Base-by-base conservation (phyloP, 768 basidiomycete genomes). In the Suillus tomentosus region DNA sequence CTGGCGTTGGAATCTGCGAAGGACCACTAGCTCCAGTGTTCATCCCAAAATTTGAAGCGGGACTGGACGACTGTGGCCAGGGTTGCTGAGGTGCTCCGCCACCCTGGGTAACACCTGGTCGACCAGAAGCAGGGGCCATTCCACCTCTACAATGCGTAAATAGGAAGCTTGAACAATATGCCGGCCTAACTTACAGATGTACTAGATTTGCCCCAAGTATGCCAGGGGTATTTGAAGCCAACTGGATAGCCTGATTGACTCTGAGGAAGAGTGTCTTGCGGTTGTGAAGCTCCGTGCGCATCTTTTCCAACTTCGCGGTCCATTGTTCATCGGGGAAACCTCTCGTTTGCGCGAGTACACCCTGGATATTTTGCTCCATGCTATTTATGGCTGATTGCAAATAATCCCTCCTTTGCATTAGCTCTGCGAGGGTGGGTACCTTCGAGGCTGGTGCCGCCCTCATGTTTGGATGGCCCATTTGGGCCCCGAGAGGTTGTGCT, bases 221-320 rank as follows among this genome's bases (percentile, higher is more conserved):
- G 11, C 65, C 51, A 40, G 70, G 73, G 13, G 61, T 7, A 42
- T 31, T 58, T 40, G 56, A 22, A 42, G 57, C 62, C 60, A 77
- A 53, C 43, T 74, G 75, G 22, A 74, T 68, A 56, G 76, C 72
- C 27, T 69, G 60, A 6, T 77, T 59, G 50, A 85, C 70, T 63
- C 78, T 81, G 57, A 57, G 57, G 42, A 80, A 70, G 59, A 77
- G 60, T 0, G 85, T 84, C 73, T 78, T 82, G 66, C 77, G 77
- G 34, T 34, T 57, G 51, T 67, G 68, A 19, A 71, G 58, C 50
- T 78, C 75, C 8, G 6, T 0, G 6, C 70, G 73, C 34, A 68
- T 61, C 24, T 69, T 65, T 39, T 2, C 48, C 19, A 76, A 24
- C 64, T 65, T 64, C 62, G 65, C 66, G 31, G 68, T 65, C 14